Conservation (phyloP, 1,284 basidiomycete species). For the Leccinum subrobustum region DNA sequence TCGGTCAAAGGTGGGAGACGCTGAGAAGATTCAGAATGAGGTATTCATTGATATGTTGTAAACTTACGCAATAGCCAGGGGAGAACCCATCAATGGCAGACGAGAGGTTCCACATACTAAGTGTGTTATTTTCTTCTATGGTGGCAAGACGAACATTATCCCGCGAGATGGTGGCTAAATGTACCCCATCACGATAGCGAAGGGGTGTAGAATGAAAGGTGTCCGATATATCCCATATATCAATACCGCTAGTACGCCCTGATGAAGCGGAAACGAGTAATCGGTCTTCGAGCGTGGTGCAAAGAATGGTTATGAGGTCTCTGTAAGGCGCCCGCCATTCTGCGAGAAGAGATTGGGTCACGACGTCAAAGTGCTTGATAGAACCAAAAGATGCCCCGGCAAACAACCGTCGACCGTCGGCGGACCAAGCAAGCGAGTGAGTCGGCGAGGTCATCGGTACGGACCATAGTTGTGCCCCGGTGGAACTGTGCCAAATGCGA, state of each 20-base stretch:
- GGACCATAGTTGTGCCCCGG: too few relatives aligned
- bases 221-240: conserved; percentile 12
- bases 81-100: neutral
- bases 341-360: neutral
- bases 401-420: too few relatives aligned
- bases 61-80: conserved; percentile 6
- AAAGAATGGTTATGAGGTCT: neutral
- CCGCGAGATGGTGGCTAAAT: conserved; percentile 1
- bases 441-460: too few relatives aligned
- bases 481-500: too few relatives aligned
- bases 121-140: neutral
- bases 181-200: neutral
- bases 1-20: too few relatives aligned
- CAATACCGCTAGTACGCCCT: conserved; percentile 1
- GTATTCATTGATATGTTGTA: neutral
- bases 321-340: neutral
- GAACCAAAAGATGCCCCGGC: too few relatives aligned
- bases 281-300: conserved; percentile 5
- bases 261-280: conserved; percentile 11
- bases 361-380: too few relatives aligned
- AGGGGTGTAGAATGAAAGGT: neutral
- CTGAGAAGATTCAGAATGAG: neutral
- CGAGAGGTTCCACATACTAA: neutral
- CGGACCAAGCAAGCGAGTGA: too few relatives aligned
- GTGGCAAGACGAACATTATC: conserved; percentile 1